Conservation (phyloP, 2,329 filamentous ascomycete species). For the Aureobasidium pullulans region DNA sequence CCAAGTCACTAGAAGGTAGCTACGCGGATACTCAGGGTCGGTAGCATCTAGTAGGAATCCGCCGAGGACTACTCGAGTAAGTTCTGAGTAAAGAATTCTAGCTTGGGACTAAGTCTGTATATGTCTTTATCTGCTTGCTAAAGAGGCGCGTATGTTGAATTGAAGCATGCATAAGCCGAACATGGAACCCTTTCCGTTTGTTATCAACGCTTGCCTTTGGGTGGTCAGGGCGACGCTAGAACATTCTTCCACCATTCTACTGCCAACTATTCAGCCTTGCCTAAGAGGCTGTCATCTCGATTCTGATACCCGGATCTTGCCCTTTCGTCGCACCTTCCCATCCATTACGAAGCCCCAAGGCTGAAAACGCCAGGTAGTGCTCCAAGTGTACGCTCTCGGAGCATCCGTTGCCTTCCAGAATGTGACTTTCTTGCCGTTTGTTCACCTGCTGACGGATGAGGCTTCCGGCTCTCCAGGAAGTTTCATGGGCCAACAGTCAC, state of each 20-base stretch:
- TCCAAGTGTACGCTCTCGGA: background rate
- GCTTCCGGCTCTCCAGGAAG: background rate
- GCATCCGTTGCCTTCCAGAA: background rate
- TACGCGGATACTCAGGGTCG: background rate
- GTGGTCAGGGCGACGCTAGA: constrained; percentile 4
- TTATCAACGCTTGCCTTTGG: background rate
- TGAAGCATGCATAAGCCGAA: background rate
- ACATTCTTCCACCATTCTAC: constrained; percentile 4
- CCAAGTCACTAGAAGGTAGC: background rate
- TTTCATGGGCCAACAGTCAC: background rate
- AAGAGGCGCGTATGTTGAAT: no score
- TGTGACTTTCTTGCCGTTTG: background rate
- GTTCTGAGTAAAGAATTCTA: background rate
- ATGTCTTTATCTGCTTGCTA: background rate
- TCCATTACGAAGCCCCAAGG: background rate
- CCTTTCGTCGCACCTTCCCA: background rate
- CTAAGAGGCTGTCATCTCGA: background rate
- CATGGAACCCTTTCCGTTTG: background rate
- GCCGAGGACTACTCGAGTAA: background rate
- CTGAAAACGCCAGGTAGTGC: background rate
- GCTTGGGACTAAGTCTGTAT: background rate
- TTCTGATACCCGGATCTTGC: background rate
- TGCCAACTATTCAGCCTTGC: background rate
- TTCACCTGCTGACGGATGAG: background rate
- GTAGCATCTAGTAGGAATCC: background rate